phyloP scores from a whole-genome alignment of 2,329 filamentous ascomycete species.

The Colletotrichum sansevieriae region DNA sequence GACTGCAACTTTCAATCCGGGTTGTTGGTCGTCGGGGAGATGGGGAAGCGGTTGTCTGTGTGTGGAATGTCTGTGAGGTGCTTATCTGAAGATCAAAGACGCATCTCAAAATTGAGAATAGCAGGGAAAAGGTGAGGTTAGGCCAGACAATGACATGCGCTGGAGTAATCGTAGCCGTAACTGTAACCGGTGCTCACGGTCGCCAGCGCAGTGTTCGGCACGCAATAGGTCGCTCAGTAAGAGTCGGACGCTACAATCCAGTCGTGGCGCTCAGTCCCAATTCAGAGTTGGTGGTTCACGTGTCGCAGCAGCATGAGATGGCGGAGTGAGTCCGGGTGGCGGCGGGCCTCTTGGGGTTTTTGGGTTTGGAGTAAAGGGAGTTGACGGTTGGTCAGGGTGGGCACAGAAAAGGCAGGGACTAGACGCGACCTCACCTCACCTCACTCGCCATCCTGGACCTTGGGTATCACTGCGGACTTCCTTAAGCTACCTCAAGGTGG shows the following conservation, averaged over 20 bases:
- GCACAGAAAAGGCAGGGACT: constrained; percentile 16
- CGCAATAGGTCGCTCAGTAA: constrained; percentile 8
- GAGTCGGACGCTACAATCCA: constrained; percentile 15
- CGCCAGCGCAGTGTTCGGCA: constrained; percentile 21
- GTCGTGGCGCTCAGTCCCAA: constrained; percentile 19
- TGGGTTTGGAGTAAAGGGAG: constrained; percentile 12
- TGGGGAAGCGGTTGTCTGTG: constrained; percentile 33
- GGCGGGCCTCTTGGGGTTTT: constrained; percentile 21
- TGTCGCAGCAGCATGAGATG: constrained; percentile 37
- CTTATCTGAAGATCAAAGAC: constrained; percentile 25
- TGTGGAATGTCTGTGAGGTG: constrained; percentile 38
- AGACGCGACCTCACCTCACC: no score
- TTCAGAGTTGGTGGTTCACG: constrained; percentile 32
- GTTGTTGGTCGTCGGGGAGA: constrained; percentile 25
- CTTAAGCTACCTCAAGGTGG: no score
- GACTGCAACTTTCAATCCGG: background rate
- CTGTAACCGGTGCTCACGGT: constrained; percentile 8
- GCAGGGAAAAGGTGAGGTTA: constrained; percentile 8
- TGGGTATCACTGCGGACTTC: background rate
- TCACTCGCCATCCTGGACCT: background rate
- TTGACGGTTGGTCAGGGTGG: constrained; percentile 17
- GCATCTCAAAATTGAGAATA: no score
- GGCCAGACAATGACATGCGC: constrained; percentile 10
- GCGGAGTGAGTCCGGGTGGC: constrained; percentile 33
- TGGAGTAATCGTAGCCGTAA: constrained; percentile 20